A percentile compares a stretch with the other conserved stretches of the same genome.
phyloP scores from a whole-genome alignment of 345 rosid genomes.

The Mallotus nudiflorus region DNA sequence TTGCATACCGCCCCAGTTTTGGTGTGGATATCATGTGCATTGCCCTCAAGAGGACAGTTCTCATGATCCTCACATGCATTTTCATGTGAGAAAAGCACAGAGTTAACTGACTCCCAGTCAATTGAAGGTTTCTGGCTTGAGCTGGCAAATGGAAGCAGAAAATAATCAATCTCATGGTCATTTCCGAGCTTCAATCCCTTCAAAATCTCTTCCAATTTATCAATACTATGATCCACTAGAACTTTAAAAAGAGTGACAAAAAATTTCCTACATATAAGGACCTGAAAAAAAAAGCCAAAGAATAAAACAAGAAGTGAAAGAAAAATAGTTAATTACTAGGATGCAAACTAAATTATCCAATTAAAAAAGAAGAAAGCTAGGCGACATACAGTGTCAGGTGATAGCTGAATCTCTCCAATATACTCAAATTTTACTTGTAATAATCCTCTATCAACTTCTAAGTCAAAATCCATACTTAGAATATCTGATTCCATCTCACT shows the following conservation, averaged over 20 bases:
- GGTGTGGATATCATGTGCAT: conserved; percentile 40
- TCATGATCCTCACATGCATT: conserved; percentile 25
- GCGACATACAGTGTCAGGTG: conserved; percentile 41
- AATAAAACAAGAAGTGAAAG: not conserved
- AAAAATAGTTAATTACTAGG: too few species aligned
- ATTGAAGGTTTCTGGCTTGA: conserved; percentile 24
- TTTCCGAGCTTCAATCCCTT: conserved; percentile 27
- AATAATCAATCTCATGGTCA: conserved; percentile 51
- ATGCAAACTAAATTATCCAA: not conserved
- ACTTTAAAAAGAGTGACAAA: conserved; percentile 57
- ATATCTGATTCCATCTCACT: conserved; percentile 52
- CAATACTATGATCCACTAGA: conserved; percentile 46
- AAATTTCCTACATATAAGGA: conserved; percentile 61
- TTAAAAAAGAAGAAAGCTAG: not conserved
- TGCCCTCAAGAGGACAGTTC: conserved; percentile 28
- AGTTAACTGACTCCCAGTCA: conserved; percentile 56
- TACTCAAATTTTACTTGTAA: conserved; percentile 50
- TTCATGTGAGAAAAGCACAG: conserved; percentile 34
- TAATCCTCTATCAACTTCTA: conserved; percentile 58
- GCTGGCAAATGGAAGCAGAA: conserved; percentile 57
- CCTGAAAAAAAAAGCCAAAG: conserved; percentile 42
- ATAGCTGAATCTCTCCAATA: conserved; percentile 44
- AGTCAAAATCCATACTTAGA: conserved; percentile 31
- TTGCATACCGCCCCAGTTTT: conserved; percentile 50
- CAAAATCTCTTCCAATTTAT: conserved; percentile 41